phyloP scores from a whole-genome alignment of 495 filamentous ascomycete species.

The Neurospora pannonica region DNA sequence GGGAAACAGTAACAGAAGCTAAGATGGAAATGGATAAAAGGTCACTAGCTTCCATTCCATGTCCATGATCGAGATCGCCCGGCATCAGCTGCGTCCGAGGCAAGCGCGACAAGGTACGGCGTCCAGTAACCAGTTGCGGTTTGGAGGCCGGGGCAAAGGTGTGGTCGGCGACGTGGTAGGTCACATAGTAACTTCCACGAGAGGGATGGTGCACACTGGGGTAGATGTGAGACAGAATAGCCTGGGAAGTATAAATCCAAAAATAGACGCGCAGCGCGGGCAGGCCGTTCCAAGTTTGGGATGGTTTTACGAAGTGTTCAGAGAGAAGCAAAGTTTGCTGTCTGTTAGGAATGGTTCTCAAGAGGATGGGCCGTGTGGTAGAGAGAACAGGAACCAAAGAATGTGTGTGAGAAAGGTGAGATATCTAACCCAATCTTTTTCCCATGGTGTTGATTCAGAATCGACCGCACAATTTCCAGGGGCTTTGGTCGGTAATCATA shows the following conservation, averaged over 20 bases:
- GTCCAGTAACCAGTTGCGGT: background rate
- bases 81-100: background rate
- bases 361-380: background rate
- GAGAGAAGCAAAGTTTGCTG: background rate
- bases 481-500: background rate
- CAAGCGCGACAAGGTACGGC: background rate
- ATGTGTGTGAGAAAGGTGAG: background rate
- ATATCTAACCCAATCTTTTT: background rate
- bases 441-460: background rate
- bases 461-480: background rate
- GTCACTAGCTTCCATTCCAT: background rate
- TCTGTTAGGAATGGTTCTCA: background rate
- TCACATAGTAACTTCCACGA: background rate
- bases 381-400: background rate
- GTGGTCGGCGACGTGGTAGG: background rate
- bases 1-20: background rate
- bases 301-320: background rate
- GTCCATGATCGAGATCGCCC: background rate
- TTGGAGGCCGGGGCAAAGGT: background rate
- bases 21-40: background rate
- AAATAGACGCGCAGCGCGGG: background rate
- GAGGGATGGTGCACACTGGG: background rate
- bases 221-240: background rate
- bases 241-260: background rate
- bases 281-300: background rate